Conservation (phyloP, 805 yeast genomes). For the Ogataea trehaloabstinens region DNA sequence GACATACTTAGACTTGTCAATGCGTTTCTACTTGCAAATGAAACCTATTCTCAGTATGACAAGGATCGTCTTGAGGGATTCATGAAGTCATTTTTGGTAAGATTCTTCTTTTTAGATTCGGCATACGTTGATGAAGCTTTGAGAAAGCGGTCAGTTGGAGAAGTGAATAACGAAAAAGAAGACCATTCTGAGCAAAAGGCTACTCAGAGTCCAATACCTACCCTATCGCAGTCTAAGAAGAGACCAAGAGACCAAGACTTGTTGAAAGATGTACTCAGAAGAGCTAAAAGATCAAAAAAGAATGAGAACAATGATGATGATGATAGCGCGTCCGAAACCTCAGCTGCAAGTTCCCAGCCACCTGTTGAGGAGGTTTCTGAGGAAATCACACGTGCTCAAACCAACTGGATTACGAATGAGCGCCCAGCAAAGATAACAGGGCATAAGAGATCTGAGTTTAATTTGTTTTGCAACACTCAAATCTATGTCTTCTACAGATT, state of each 20-base stretch:
- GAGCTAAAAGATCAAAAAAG: conserved; percentile 33
- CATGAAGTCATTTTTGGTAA: conserved; percentile 63
- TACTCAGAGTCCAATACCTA: conserved; percentile 13
- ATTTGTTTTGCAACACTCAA: conserved; percentile 84
- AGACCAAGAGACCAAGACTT: conserved; percentile 58
- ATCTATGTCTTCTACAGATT: conserved; percentile 88
- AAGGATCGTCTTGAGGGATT: conserved; percentile 73
- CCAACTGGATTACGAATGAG: conserved; percentile 35
- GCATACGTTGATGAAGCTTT: conserved; percentile 44
- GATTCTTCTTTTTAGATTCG: conserved; percentile 65
- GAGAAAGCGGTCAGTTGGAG: conserved; percentile 32
- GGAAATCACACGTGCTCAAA: conserved; percentile 33
- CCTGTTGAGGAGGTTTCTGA: conserved; percentile 23
- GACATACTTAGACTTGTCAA: conserved; percentile 72
- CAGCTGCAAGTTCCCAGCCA: conserved; percentile 5
- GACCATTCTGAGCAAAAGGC: conserved; percentile 25
- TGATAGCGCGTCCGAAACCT: conserved; percentile 19
- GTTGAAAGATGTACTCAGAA: conserved; percentile 57
- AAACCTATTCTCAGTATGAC: conserved; percentile 77
- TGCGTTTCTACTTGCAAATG: conserved; percentile 63
- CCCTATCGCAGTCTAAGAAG: conserved; percentile 35
- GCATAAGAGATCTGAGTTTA: conserved; percentile 54
- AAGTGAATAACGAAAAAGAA: conserved; percentile 21
- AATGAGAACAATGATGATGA: conserved; percentile 21
- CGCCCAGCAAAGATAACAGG: conserved; percentile 24